Evolutionary conservation across 192 early-diverging fungal species (phyloP), one percentile per base, ranked within the genome.

Genomic region (Phlyctochytrium planicorne): DNA sequence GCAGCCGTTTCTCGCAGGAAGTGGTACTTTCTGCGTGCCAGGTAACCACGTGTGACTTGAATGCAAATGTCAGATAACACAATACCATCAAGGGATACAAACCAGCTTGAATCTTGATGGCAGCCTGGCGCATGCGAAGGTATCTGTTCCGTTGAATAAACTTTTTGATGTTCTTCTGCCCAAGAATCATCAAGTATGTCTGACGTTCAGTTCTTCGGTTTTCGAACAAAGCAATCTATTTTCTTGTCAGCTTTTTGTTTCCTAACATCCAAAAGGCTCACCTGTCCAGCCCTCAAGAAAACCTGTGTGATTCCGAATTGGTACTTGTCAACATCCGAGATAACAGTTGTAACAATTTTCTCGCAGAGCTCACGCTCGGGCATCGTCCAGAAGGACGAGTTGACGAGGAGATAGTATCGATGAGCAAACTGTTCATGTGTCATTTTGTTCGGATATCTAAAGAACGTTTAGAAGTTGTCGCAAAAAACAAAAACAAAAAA

Each of bases 241-340:
- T 17, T 34, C 12, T 16, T 47, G 34, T 40, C 17, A 40, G 37
- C 24, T 59, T 27, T 59, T n/a, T n/a, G n/a, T 25, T 59, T 25
- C n/a, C n/a, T 59, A 24, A 25, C 29, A 37, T 62, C 30, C 30
- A 25, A 16, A 36, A 30, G n/a, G 33, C 10, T 62, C 47, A 69
- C 67, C 84, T 94, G 91, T 63, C 97, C 97, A 34, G 94, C 91
- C 29, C 96, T 89, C 91, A 99, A 96, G 81, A 99, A 99, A 47
- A 99, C 91, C 79, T 99, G 97, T 10, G 93, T 93, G 29, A 88
- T 74, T 64, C 97, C 97, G 23, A 98, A 83, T 82, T 98, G 94
- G 77, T 87, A 98, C 63, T 95, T 94, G 71, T 95, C 92, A 2
- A 80, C 75, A 67, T 93, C 92, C 35, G 74, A 76, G 61, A 99